Base-by-base conservation (phyloP, 2,329 filamentous ascomycete species). In the Fusarium mangiferae region DNA sequence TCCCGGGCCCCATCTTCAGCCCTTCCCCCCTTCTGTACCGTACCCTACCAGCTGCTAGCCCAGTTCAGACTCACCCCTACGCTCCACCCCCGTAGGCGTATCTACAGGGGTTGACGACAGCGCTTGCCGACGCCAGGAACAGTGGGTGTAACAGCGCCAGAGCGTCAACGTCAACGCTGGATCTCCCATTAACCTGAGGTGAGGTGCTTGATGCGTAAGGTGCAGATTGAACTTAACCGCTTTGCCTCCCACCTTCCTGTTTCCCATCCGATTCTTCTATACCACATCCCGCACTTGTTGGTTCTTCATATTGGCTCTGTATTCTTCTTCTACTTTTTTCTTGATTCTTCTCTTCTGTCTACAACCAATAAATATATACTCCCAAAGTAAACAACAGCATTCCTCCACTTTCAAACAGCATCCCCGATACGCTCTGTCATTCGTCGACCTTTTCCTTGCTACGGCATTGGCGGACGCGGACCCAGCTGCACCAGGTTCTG, bases 401-500 rank as follows among this genome's bases (percentile, higher is more conserved):
- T 62, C 57, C 44, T 57, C 63, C 70, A 51, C 61, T 65, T 54
- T 45, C 30, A 66, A 58, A 60, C 51, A 67, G 49, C 63, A 66
- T 63, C 51, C 71, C 68, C 62, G 66, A 51, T 59, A 59, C 67
- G 72, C 66, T 38, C 66, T 77, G 62, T 59, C 56, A 78, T 78
- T 78, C 76, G 76, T 66, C 66, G 33, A 52, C 41, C 36, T 41
- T 48, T 35, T 52, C 28, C 35, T 45, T 69, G 38, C 70, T 63
- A 58, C 68, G 61, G 70, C 65, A 68, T 72, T 67, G 64, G 66
- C 66, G 68, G 74, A 55, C 73, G 66, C 68, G 66, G 75, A 35
- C 72, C 74, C 74, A 77, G 70, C 73, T 72, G 73, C 72, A 73
- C 66, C 63, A 73, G 73, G 70, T 74, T 77, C 73, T 72, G 72